Evolutionary conservation across 305 asterid genomes (phyloP).

Genomic region (Fraxinus latifolia): DNA sequence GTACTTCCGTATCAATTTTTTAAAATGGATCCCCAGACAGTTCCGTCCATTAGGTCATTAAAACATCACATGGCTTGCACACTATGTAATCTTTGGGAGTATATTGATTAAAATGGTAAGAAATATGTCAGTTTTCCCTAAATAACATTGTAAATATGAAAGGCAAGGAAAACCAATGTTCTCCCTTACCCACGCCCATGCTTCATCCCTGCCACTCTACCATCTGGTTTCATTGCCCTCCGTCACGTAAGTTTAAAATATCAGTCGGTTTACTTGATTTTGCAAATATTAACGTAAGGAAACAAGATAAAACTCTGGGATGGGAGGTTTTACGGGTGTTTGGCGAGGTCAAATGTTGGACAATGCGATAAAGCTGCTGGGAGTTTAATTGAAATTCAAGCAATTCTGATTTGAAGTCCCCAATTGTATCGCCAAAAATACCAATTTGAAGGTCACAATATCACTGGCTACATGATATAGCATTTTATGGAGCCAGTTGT

Average conservation of each 20-base stretch:
- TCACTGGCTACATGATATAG: neutral
- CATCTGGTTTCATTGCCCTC: neutral
- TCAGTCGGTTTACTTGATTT: neutral
- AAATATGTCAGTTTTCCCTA: neutral
- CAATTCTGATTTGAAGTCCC: neutral
- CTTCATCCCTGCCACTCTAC: neutral
- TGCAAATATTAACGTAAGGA: neutral
- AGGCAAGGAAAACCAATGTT: neutral
- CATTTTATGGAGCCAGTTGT: neutral
- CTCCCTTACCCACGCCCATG: neutral
- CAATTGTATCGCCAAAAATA: neutral
- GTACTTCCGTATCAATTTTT: neutral
- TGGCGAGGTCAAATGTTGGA: neutral
- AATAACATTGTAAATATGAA: neutral
- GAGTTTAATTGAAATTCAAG: neutral
- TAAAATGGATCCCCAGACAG: neutral
- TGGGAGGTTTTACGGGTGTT: neutral
- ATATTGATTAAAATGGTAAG: neutral
- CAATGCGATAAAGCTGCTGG: neutral
- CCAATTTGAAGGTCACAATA: neutral
- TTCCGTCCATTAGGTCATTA: neutral
- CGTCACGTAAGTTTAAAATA: neutral
- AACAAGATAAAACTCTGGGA: neutral
- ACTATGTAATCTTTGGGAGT: neutral
- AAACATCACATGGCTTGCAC: neutral